Base-by-base conservation (phyloP, 306 rosid genomes). In the Begonia masoniana region DNA sequence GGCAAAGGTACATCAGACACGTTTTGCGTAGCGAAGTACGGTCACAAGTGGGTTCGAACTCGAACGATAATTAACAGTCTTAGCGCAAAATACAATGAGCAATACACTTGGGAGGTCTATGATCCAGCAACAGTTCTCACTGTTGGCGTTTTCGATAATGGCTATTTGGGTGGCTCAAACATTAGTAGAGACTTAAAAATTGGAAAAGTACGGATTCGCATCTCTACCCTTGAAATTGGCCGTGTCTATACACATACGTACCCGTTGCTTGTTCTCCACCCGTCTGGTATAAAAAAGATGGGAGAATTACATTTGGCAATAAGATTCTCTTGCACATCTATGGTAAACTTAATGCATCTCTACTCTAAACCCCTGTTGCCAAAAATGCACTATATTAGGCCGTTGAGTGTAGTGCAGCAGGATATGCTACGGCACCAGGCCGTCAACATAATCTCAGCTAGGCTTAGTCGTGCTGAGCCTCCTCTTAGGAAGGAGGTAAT, bases 301-400 rank as follows among this genome's bases (percentile, higher is more conserved):
- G 99, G 99, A 19, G 99, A 92, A 15, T 67, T 86, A 50, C 95
- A 92, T 71, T 78, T 92, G 62, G 99, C 99, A 45, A 73, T 92
- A 55, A 68, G 99, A 15, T 92, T 92, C 59, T 71, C 91, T 0
- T 75, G 88, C 58, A 77, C 92, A 42, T 81, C 99, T 17, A 21
- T 66, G 36, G 3, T 41, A 2, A 77, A 76, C 75, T 68, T 81
- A 87, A 75, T 83, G 77, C 12, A 17, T 11, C 46, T 77, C 64
- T 92, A 92, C 68, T 69, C 94, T 21, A 64, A 64, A 45, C 99
- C 96, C 8, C 76, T 75, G 53, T 67, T 92, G 75, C 99, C 99
- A 9, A 92, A 92, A 65, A 86, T 92, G 99, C 99, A 92, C 64
- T 86, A 83, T 50, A 48, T 36, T 41, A 77, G 73, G 62, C 99